Conservation (phyloP, 116 monocot genomes). For the Dioscorea cayenensis region DNA sequence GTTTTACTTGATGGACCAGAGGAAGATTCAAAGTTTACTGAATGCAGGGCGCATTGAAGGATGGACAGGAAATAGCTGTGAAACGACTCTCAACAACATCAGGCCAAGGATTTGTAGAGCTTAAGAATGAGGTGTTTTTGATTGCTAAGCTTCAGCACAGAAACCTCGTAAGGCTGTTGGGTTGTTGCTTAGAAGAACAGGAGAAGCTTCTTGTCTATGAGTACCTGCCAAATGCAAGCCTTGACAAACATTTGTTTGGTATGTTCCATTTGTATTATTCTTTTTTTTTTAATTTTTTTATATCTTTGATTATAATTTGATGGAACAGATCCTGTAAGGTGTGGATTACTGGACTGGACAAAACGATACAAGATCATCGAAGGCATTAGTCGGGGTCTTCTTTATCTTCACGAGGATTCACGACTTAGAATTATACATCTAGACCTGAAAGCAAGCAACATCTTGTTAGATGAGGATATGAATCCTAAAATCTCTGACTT, state of each 20-base stretch:
- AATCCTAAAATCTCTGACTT: slow-evolving; percentile 48
- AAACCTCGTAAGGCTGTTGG: slow-evolving; percentile 31
- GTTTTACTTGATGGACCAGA: neutral
- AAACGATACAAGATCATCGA: slow-evolving; percentile 25
- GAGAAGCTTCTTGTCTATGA: slow-evolving; percentile 48
- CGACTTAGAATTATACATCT: slow-evolving; percentile 22
- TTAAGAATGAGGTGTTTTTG: slow-evolving; percentile 33
- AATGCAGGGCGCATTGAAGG: slow-evolving; percentile 17
- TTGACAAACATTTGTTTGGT: slow-evolving; percentile 29
- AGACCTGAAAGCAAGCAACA: slow-evolving; percentile 27
- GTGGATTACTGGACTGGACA: slow-evolving; percentile 22
- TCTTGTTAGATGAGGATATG: slow-evolving; percentile 22
- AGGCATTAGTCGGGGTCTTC: slow-evolving; percentile 32
- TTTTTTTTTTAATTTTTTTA: neutral
- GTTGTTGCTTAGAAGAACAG: slow-evolving; percentile 26
- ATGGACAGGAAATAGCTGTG: slow-evolving; percentile 30
- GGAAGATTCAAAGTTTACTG: neutral
- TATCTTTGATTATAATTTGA: neutral
- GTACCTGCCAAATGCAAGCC: slow-evolving; percentile 33
- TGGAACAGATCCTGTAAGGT: slow-evolving; percentile 11
- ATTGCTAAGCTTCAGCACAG: slow-evolving; percentile 41
- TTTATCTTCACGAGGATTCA: slow-evolving; percentile 39
- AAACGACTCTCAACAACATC: slow-evolving; percentile 35
- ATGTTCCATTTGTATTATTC: neutral
- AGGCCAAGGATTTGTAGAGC: slow-evolving; percentile 25